Conservation (phyloP, 2,329 filamentous ascomycete genomes). For the Colletotrichum sp. region DNA sequence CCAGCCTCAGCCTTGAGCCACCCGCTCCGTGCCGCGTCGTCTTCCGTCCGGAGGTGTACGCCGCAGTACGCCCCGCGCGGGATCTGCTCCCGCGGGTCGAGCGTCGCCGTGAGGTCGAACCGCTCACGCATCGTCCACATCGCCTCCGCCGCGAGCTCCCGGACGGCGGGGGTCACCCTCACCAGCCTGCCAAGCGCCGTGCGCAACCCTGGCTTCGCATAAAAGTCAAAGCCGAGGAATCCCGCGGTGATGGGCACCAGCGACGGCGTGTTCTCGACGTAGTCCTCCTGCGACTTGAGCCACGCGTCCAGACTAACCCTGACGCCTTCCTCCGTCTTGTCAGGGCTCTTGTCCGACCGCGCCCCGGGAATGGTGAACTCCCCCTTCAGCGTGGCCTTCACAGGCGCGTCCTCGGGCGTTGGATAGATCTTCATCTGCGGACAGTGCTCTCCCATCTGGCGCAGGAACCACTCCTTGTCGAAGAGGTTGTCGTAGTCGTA, state of each 20-base stretch:
- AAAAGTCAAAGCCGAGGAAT: neutral
- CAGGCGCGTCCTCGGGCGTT: neutral
- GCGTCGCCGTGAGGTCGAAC: neutral
- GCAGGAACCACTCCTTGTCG: neutral
- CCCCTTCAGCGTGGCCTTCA: neutral
- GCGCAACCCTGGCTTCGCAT: neutral
- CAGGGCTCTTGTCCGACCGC: neutral
- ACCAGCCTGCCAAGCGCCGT: neutral
- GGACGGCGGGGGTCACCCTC: neutral
- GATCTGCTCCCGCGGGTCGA: neutral
- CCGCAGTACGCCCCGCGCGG: neutral
- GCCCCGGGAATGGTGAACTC: neutral
- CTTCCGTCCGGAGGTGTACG: neutral
- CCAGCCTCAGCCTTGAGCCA: neutral
- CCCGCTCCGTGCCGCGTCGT: neutral
- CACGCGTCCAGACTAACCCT: neutral
- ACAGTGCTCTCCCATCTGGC: neutral
- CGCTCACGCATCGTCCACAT: neutral
- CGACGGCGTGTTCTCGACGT: neutral
- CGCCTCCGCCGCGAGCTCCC: neutral
- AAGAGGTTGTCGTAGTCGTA: neutral
- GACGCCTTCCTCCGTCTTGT: neutral
- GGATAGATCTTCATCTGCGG: neutral
- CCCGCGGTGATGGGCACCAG: neutral
- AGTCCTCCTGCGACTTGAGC: neutral